phyloP scores from a whole-genome alignment of 2,329 filamentous ascomycete genomes.

The Fusarium miscanthi region DNA sequence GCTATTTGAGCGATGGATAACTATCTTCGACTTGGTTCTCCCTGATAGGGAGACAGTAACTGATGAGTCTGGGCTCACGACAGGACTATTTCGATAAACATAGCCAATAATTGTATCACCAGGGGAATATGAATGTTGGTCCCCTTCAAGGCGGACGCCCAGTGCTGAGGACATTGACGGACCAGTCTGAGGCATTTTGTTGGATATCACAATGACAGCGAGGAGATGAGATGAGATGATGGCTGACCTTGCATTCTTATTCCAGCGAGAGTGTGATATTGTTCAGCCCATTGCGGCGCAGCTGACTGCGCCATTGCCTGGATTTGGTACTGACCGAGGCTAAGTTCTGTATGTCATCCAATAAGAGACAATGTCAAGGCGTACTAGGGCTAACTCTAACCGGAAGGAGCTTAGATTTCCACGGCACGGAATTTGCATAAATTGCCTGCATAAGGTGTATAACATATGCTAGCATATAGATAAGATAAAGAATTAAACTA shows the following conservation, averaged over 20 bases:
- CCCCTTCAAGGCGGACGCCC: constrained; percentile 26
- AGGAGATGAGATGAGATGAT: neutral
- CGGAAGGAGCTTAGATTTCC: no score
- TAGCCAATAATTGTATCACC: constrained; percentile 47
- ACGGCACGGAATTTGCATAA: no score
- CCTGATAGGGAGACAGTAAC: constrained; percentile 42
- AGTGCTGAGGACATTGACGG: neutral
- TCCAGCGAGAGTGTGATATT: no score
- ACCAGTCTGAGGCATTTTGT: constrained; percentile 13
- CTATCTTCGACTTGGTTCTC: constrained; percentile 44
- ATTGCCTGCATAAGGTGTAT: no score
- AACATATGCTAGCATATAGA: neutral
- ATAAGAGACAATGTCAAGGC: neutral
- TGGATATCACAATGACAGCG: neutral
- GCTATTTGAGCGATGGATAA: neutral
- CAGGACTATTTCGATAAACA: constrained; percentile 36
- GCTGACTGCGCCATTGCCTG: neutral
- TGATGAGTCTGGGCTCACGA: constrained; percentile 40
- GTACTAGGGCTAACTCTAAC: no score
- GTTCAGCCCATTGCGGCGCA: neutral
- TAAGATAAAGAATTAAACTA: neutral
- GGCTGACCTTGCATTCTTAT: neutral
- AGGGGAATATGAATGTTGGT: constrained; percentile 7
- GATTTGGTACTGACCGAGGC: neutral
- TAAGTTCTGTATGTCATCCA: neutral